These are phyloP conservation scores for Metarhizium sp. DNA, from an alignment of 2,329 filamentous ascomycete species.

Conservation along the genomic window DNA sequence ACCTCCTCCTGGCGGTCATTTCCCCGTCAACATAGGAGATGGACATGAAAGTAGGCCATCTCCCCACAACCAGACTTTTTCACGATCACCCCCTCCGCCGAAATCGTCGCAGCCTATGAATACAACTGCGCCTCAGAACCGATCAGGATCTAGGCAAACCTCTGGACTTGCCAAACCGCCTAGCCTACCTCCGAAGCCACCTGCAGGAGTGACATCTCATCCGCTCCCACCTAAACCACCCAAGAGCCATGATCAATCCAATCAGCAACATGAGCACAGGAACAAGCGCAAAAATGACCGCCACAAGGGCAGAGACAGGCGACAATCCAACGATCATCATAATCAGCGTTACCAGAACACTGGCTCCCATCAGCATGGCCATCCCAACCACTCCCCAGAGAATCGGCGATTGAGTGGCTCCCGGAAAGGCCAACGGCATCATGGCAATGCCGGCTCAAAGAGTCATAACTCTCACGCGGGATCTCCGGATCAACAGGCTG, in stretches of 20 bases:
- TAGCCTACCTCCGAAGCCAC: constrained; percentile 7
- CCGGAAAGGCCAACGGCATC: constrained; percentile 1
- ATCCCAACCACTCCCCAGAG: constrained; percentile 1
- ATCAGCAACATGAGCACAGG: constrained; percentile 18
- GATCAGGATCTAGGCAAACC: background rate
- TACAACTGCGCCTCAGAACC: background rate
- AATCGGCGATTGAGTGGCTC: constrained; percentile 1
- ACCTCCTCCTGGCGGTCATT: constrained; percentile 4
- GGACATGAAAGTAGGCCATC: constrained; percentile 3
- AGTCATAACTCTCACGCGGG: background rate
- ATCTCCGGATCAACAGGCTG: background rate
- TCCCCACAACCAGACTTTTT: constrained; percentile 4
- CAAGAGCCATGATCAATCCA: constrained; percentile 17
- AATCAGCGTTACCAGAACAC: background rate
- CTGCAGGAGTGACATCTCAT: constrained; percentile 8
- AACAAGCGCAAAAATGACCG: constrained; percentile 23
- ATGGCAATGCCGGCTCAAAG: background rate
- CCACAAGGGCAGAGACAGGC: constrained; percentile 18
- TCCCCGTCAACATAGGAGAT: background rate
- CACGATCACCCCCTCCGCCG: constrained; percentile 2
- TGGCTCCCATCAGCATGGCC: background rate
- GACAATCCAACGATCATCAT: constrained; percentile 8
- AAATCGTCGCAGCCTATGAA: background rate
- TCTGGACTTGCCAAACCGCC: constrained; percentile 1
- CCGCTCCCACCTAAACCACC: constrained; percentile 24